These are phyloP conservation scores for Leishmania gerbilli DNA, from an alignment of 208 protist species.

Conservation along the genomic window DNA sequence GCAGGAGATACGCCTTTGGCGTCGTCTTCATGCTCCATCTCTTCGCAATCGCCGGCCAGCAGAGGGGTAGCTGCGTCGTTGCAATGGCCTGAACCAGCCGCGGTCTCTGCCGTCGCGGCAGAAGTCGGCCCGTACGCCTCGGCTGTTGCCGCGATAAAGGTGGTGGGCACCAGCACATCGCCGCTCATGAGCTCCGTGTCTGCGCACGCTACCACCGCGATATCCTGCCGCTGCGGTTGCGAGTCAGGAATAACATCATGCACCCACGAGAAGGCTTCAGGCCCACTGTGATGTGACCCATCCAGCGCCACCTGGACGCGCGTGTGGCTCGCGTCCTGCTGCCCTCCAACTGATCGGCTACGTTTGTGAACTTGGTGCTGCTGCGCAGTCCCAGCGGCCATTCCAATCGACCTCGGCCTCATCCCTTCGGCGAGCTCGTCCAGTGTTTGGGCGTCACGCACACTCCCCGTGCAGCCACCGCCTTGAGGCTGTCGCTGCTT, in stretches of 20 bases:
- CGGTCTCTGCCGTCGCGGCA: not conserved
- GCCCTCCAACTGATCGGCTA: not conserved
- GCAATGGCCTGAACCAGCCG: not conserved
- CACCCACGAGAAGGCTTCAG: not conserved
- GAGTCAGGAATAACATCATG: slow-evolving; percentile 5
- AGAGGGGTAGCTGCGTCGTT: not conserved
- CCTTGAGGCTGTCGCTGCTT: not conserved
- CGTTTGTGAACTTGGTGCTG: not conserved
- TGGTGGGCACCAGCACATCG: slow-evolving; percentile 11
- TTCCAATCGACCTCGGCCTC: not conserved
- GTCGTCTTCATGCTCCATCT: not conserved
- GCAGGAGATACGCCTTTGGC: not conserved
- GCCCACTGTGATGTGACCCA: not conserved
- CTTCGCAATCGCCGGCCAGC: not conserved
- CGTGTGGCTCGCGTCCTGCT: not conserved
- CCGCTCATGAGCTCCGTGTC: not conserved
- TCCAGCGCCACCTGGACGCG: not conserved
- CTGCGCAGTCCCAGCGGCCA: not conserved
- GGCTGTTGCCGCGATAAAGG: slow-evolving; percentile 7
- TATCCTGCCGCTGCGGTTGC: not conserved
- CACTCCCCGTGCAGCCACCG: not conserved
- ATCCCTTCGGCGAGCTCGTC: not conserved
- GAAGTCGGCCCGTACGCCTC: not conserved
- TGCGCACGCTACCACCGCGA: not conserved
- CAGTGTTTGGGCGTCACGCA: not conserved